Conservation (phyloP, 306 rosid species). For the Mimosa pudica region DNA sequence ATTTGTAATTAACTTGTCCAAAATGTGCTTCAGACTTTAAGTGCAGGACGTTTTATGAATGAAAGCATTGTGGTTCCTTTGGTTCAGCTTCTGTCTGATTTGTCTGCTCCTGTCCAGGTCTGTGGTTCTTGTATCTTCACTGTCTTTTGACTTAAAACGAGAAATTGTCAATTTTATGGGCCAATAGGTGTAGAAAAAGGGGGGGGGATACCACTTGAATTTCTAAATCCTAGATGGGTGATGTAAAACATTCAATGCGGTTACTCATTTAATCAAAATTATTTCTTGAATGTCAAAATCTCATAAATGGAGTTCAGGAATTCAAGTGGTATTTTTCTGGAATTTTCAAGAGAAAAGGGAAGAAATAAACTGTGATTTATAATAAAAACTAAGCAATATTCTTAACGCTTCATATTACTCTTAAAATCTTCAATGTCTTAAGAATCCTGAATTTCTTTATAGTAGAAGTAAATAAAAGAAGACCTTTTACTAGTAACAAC, state of each 20-base stretch:
- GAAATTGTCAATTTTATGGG: conserved; percentile 9
- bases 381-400: not conserved
- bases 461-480: not conserved
- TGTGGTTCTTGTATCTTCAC: conserved; percentile 21
- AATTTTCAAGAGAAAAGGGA: not conserved
- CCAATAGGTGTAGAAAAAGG: not conserved
- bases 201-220: too few species aligned
- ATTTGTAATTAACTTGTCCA: conserved; percentile 41
- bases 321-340: too few species aligned
- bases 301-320: too few species aligned
- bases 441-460: conserved; percentile 1
- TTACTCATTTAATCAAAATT: too few species aligned
- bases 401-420: conserved; percentile 1
- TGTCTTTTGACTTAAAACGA: conserved; percentile 13
- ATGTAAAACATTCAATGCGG: too few species aligned
- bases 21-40: conserved; percentile 71
- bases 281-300: too few species aligned
- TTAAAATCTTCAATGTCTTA: not conserved
- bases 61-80: conserved; percentile 74
- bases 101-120: conserved; percentile 83
- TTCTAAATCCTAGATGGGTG: too few species aligned
- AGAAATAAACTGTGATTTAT: not conserved
- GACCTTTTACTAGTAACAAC: not conserved
- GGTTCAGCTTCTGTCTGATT: conserved; percentile 79
- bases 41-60: conserved; percentile 90